Evolutionary conservation across 2,329 filamentous ascomycete species (phyloP), one percentile per base, ranked within the genome.

Genomic region (Monosporascus sp.): DNA sequence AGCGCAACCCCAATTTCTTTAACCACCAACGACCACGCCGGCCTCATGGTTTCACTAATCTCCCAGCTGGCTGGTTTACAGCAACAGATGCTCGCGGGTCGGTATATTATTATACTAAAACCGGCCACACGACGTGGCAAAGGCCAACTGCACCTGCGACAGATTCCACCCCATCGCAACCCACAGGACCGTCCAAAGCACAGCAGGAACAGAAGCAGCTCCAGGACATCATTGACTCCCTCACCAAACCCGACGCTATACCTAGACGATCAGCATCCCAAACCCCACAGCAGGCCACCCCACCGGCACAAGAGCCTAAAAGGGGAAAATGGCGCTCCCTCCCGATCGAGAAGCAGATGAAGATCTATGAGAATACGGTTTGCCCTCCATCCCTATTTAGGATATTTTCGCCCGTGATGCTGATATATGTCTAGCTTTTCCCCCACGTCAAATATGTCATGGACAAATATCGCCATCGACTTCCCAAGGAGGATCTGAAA

Each of bases 301-400:
- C 80, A 1, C 77, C 79, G 6, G 71, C 74, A 5, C 77, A 78
- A 46, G 81, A 86, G 68, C 77, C 77, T 6, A 85, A 82, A 61
- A 78, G 79, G 62, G 86, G 90, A 47, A 89, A 86, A 66, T 91
- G 88, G 88, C 80, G 83, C 51, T 80, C 78, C 54, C 68, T 86
- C 34, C 77, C 86, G 1, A 68, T 84, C 60, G 92, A 97, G 59
- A 97, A 97, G 72, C 90, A 94, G 71, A 95, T 91, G 82, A 96
- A 90, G 74, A 79, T 96, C 2, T 97, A 97, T 64, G 92, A 97
- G 70, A 92, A 92, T 66, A 96, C 91, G 49, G 90, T 95, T 78
- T 69, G 89, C 22, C 48, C 50, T n/a, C 38, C 37, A 42, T 34
- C 14, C 8, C 9, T 6, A 6, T 31, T 39, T 36, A 22, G 39